phyloP scores from a whole-genome alignment of 1,284 basidiomycete species.

The Ustilago sp. region DNA sequence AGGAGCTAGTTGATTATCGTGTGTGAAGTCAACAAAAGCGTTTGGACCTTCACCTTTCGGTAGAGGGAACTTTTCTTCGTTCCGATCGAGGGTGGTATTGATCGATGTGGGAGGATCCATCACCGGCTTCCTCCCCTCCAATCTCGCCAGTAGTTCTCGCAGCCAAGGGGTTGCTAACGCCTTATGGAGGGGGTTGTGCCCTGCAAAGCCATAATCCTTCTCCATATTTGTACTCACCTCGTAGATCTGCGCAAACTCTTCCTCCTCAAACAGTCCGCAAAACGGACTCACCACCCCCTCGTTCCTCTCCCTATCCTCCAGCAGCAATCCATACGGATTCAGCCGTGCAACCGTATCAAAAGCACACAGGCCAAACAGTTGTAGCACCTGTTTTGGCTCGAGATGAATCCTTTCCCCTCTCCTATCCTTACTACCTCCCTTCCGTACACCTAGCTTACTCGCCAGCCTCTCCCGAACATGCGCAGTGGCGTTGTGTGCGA shows the following conservation, averaged over 20 bases:
- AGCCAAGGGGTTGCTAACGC: slow-evolving; percentile 44
- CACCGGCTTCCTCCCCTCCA: slow-evolving; percentile 27
- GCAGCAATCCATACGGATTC: slow-evolving; percentile 34
- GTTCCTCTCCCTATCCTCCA: slow-evolving; percentile 20
- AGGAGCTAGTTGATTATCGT: slow-evolving; percentile 54
- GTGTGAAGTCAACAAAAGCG: slow-evolving; percentile 47
- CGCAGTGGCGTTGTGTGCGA: slow-evolving; percentile 29
- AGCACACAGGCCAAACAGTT: slow-evolving; percentile 47
- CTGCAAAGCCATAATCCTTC: slow-evolving; percentile 41
- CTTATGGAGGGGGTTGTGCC: slow-evolving; percentile 30
- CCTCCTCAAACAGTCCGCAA: slow-evolving; percentile 28
- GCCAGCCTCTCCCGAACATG: slow-evolving; percentile 26
- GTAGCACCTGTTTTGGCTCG: slow-evolving; percentile 27
- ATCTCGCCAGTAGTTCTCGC: slow-evolving; percentile 33
- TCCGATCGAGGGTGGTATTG: slow-evolving; percentile 42
- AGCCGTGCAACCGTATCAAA: slow-evolving; percentile 46
- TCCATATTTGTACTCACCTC: slow-evolving; percentile 37
- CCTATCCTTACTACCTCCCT: slow-evolving; percentile 27
- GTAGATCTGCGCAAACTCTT: slow-evolving; percentile 36
- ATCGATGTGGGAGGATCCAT: slow-evolving; percentile 44
- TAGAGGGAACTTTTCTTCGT: slow-evolving; percentile 26
- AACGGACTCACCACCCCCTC: slow-evolving; percentile 31
- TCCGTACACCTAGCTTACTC: slow-evolving; percentile 23
- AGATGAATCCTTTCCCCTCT: slow-evolving; percentile 34
- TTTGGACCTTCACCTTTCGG: slow-evolving; percentile 15